Evolutionary conservation across 192 early-diverging fungal genomes (phyloP), one percentile per base, ranked within the genome.

Genomic region (Cetraspora pellucida): DNA sequence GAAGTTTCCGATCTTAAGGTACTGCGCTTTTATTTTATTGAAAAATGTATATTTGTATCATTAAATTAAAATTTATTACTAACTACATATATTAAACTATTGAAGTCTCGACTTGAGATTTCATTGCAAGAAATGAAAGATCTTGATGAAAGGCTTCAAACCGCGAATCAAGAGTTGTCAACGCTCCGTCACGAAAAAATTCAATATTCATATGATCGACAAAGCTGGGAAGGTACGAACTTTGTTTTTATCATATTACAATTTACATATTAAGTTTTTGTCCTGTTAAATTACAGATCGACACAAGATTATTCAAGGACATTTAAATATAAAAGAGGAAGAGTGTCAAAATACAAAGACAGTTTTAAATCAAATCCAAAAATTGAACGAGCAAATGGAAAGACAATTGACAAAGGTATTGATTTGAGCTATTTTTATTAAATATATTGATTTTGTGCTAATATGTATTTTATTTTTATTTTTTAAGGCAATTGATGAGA

Each of bases 381-480:
- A 65, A 19, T 37, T 65, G 31, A 65, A 65, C 13, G 63, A 65
- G 43, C 27, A 43, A 17, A n/a, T 65, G 31, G 63, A 65, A 43
- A 37, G 16, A n/a, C 63, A 43, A 37, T 4, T 31, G 19, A 65
- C 8, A 14, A 28, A 37, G 30, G 63, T 65, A 43, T 10, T n/a
- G 19, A 3, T n/a, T 19, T 43, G 5, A 13, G 13, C 16, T 49
- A 49, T 49, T 49, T 49, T 49, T 16, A 13, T 49, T 13, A 49
- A 49, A 49, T 0, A 13, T 49, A 49, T 49, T 49, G 16, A 13
- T 49, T 49, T 4, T 54, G 2, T 19, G 50, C 16, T 54, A 4
- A 4, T 54, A 19, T 54, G 16, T 54, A 19, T 54, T n/a, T 4
- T 54, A 19, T 54, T 19, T n/a, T 14, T 54, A 54, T 54, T 19